A percentile compares a stretch with the other conserved stretches of the same genome.
These are phyloP conservation scores for Fraxinus sp. DNA, from an alignment of 305 asterid species.

Conservation along the genomic window DNA sequence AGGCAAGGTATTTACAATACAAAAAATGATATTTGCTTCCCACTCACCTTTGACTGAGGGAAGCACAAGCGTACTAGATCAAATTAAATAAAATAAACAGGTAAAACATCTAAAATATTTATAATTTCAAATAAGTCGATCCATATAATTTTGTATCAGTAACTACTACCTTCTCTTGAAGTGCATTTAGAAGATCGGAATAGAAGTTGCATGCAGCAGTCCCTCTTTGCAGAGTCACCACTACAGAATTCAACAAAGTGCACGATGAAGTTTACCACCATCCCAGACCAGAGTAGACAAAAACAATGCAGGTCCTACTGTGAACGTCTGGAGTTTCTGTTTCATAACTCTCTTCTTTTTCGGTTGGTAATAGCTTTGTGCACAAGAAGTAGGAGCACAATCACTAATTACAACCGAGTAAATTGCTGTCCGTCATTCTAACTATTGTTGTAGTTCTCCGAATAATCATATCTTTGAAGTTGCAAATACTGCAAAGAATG, in stretches of 20 bases:
- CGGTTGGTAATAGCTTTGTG: background rate
- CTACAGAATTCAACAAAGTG: background rate
- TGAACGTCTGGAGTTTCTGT: background rate
- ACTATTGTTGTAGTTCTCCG: background rate
- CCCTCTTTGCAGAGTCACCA: constrained; percentile 9
- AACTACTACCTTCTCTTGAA: background rate
- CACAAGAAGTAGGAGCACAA: background rate
- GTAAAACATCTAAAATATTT: background rate
- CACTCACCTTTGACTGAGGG: background rate
- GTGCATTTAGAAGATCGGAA: background rate
- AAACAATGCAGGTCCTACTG: background rate
- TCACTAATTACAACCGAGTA: background rate
- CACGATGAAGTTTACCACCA: background rate
- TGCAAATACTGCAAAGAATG: background rate
- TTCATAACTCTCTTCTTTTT: background rate
- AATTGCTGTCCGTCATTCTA: background rate
- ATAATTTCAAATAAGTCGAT: background rate
- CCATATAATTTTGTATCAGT: background rate
- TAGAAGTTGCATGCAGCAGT: background rate
- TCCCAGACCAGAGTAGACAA: background rate
- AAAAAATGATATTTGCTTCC: background rate
- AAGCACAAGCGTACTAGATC: background rate
- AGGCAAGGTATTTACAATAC: background rate
- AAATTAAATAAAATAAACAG: background rate
- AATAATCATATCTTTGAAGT: background rate